Conservation (phyloP, 129 eudicot genomes). For the Silybum marianum region DNA sequence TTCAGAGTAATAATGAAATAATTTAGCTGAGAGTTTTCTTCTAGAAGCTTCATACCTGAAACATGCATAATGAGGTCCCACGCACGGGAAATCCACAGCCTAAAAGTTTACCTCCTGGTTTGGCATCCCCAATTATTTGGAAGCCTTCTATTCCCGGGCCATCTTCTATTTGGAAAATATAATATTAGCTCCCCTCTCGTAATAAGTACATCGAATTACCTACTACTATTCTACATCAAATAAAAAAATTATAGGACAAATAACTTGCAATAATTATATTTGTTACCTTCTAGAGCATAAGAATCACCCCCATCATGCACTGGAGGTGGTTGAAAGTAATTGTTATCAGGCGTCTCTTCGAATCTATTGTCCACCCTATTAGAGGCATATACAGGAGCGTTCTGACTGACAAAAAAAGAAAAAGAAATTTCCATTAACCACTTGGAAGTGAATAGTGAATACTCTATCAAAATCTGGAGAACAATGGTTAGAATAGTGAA, state of each 20-base stretch:
- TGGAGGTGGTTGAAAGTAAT: slow-evolving; percentile 42
- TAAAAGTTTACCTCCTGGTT: slow-evolving; percentile 73
- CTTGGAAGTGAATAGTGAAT: not conserved
- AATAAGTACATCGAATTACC: not conserved
- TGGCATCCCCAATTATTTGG: slow-evolving; percentile 92
- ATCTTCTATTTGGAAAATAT: slow-evolving; percentile 43
- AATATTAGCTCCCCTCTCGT: not conserved
- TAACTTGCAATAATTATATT: not conserved
- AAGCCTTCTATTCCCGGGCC: slow-evolving; percentile 89
- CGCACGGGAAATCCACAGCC: slow-evolving; percentile 91
- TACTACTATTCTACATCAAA: too few species aligned
- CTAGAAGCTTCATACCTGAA: slow-evolving; percentile 59
- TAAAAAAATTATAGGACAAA: not conserved
- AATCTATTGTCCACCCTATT: slow-evolving; percentile 41
- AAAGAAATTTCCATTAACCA: not conserved
- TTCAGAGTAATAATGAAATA: not conserved
- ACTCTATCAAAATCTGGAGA: too few species aligned
- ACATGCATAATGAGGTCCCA: slow-evolving; percentile 95
- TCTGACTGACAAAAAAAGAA: slow-evolving; percentile 16
- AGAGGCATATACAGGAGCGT: slow-evolving; percentile 16
- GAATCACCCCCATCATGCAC: slow-evolving; percentile 44
- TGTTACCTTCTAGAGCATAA: slow-evolving; percentile 59
- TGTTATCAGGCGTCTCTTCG: slow-evolving; percentile 39
- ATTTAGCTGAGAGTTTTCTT: not conserved
- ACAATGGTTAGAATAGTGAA: too few species aligned